A percentile compares a stretch with the other conserved stretches of the same genome.
Conservation (phyloP, 1,284 basidiomycete genomes). For the Sutorius eximius region DNA sequence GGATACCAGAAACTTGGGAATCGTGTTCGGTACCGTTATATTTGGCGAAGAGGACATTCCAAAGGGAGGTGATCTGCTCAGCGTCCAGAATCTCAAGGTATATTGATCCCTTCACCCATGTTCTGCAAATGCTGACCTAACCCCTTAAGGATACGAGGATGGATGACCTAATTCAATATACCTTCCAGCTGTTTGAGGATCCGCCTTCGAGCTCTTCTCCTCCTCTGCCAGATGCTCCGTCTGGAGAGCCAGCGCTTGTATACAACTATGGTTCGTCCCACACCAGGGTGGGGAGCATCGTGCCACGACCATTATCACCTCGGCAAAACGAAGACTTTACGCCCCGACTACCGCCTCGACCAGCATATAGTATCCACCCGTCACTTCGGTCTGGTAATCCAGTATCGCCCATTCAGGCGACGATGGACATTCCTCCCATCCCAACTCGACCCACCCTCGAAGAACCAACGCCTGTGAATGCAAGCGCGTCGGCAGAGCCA, state of each 20-base stretch:
- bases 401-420: slow-evolving; percentile 40
- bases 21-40: slow-evolving; percentile 82
- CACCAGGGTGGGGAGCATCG: slow-evolving; percentile 57
- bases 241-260: slow-evolving; percentile 53
- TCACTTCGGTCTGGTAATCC: slow-evolving; percentile 52
- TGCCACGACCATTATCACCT: slow-evolving; percentile 31
- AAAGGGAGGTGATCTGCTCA: slow-evolving; percentile 71
- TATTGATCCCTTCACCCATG: not conserved
- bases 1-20: slow-evolving; percentile 88
- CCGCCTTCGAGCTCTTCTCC: slow-evolving; percentile 45
- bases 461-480: slow-evolving; percentile 10
- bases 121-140: slow-evolving; percentile 1
- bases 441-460: slow-evolving; percentile 22
- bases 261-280: slow-evolving; percentile 67
- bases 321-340: slow-evolving; percentile 63
- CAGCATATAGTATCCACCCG: slow-evolving; percentile 75
- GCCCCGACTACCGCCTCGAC: slow-evolving; percentile 64
- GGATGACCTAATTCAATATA: slow-evolving; percentile 82
- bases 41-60: slow-evolving; percentile 89
- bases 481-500: slow-evolving; percentile 15
- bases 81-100: slow-evolving; percentile 73
- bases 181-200: slow-evolving; percentile 63
- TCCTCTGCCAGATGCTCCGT: slow-evolving; percentile 65
- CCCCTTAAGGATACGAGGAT: slow-evolving; percentile 74
- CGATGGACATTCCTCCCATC: slow-evolving; percentile 32